A percentile compares a stretch with the other conserved stretches of the same genome.
phyloP scores from a whole-genome alignment of 2,329 filamentous ascomycete species.

The Aspergillus uvarum region DNA sequence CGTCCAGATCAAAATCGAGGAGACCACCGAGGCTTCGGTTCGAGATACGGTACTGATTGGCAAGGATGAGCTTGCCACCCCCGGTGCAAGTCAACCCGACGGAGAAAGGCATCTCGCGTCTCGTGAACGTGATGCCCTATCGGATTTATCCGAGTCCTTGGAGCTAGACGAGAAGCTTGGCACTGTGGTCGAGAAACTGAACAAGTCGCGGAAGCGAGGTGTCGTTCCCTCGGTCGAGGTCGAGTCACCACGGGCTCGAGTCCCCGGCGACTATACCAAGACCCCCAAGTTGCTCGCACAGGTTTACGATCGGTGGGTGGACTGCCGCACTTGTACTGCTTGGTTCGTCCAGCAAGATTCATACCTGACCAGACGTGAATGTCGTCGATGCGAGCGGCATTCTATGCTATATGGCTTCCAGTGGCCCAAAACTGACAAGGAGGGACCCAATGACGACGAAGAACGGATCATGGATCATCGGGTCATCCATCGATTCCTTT shows the following conservation, averaged over 20 bases:
- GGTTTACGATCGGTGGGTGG: conserved; percentile 77
- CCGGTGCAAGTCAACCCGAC: conserved; percentile 13
- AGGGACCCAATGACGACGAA: conserved; percentile 69
- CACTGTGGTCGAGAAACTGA: conserved; percentile 20
- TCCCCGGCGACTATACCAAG: conserved; percentile 78
- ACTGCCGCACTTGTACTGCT: conserved; percentile 78
- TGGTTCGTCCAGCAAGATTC: conserved; percentile 87
- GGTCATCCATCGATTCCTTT: conserved; percentile 80
- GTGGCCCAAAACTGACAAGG: conserved; percentile 92
- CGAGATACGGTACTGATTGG: background rate
- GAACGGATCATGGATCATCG: conserved; percentile 76
- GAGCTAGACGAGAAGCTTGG: conserved; percentile 31
- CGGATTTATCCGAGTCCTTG: conserved; percentile 27
- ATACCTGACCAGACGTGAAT: conserved; percentile 80
- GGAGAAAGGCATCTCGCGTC: conserved; percentile 14
- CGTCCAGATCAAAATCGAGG: conserved; percentile 23
- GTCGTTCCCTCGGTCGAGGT: conserved; percentile 42
- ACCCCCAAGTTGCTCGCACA: conserved; percentile 74
- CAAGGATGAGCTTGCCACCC: background rate
- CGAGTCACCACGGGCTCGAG: conserved; percentile 46
- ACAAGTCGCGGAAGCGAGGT: conserved; percentile 25
- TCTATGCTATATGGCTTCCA: conserved; percentile 92
- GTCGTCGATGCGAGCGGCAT: conserved; percentile 90
- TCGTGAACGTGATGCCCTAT: conserved; percentile 24
- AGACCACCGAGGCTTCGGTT: conserved; percentile 12